Base-by-base conservation (phyloP, 2,329 filamentous ascomycete genomes). In the Pseudopithomyces chartarum region DNA sequence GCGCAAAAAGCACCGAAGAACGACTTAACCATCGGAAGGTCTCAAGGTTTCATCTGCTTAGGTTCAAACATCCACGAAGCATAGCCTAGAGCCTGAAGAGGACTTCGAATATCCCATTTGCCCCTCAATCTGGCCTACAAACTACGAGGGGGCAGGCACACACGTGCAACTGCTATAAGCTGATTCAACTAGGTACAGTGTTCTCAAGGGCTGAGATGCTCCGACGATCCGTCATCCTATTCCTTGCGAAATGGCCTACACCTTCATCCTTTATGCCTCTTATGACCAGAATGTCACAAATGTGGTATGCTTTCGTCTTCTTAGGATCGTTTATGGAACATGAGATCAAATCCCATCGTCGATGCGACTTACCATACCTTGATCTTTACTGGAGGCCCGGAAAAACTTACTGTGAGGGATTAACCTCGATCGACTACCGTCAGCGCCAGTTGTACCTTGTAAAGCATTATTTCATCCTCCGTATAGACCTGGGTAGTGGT, bases 341-440 rank as follows among this genome's bases (percentile, higher is more conserved):
- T 47, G 44, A 47, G 44, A 47, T 47, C 44, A 23, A 47, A 47
- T 47, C 44, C 44, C 22, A 47, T 47, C 44, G 44, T 47, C 44
- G 44, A 47, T 47, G 44, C 22, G 44, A 47, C 44, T 47, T 47
- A 47, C 44, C 22, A 47, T 47, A 47, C 44, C 44, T 47, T 47
- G 44, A 47, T 47, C 44, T 47, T 47, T 47, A 47, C 44, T 47
- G 44, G 44, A 47, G 44, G 44, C 44, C 44, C 32, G 44, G 44
- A 47, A 47, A 47, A 47, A 47, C 44, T 47, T 47, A 47, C 44
- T 47, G 44, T 47, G 32, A 47, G 44, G 44, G 20, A 46, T 46
- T 47, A 47, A 47, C 44, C 44, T 47, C 20, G 44, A 47, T 48
- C 45, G 45, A 48, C 45, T 48, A 48, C 45, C 45, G 45, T 48